Conservation (phyloP, 306 rosid species). For the Hippophae rhamnoides region DNA sequence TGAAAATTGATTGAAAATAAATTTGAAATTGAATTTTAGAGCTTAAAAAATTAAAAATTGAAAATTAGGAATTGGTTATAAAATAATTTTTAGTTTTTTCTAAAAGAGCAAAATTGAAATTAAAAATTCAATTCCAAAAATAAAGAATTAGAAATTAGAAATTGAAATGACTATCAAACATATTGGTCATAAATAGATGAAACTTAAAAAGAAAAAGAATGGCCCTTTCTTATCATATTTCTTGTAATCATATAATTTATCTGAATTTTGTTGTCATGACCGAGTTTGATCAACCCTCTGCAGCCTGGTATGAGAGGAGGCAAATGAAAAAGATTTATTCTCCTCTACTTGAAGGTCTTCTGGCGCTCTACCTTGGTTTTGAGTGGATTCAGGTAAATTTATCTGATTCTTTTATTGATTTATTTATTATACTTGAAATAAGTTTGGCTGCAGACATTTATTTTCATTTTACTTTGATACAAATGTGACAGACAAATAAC, state of each 20-base stretch:
- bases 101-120: no score
- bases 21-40: no score
- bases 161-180: no score
- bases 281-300: conserved; percentile 21
- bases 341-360: conserved; percentile 85
- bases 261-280: not conserved
- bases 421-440: not conserved
- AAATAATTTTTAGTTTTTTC: no score
- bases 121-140: no score
- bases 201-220: not conserved
- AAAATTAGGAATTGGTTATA: no score
- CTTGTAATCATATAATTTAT: not conserved
- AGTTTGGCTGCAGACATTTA: conserved; percentile 14
- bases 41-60: no score
- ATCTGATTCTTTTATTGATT: not conserved
- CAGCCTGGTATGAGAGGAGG: conserved; percentile 92
- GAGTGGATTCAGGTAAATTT: conserved; percentile 83
- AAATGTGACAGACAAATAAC: conserved; percentile 58
- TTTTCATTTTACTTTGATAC: conserved; percentile 8
- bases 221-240: not conserved
- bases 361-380: conserved; percentile 91
- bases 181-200: no score
- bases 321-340: conserved; percentile 92
- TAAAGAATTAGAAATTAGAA: no score
- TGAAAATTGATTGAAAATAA: no score